These are phyloP conservation scores for Dendrostoma leiphaemia DNA, from an alignment of 2,329 filamentous ascomycete species.

Conservation along the genomic window DNA sequence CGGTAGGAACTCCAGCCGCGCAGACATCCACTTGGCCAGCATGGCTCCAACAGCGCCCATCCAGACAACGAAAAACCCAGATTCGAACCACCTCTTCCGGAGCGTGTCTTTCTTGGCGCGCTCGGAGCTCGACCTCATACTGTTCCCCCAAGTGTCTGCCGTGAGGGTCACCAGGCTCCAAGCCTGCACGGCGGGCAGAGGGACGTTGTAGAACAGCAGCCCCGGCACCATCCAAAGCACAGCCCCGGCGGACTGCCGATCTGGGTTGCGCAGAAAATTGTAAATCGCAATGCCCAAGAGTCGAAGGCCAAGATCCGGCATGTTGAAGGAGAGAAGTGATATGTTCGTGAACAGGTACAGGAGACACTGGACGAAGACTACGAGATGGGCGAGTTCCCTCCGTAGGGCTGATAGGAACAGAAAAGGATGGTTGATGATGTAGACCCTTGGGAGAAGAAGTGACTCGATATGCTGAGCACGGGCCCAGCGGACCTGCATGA, in stretches of 20 bases:
- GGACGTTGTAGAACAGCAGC: conserved; percentile 32
- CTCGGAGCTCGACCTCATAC: conserved; percentile 31
- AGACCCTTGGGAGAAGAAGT: conserved; percentile 32
- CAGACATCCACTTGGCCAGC: conserved; percentile 12
- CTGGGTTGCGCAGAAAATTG: conserved; percentile 28
- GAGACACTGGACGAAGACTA: conserved; percentile 25
- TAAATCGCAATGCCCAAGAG: conserved; percentile 28
- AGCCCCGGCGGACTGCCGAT: conserved; percentile 17
- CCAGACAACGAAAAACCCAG: conserved; percentile 30
- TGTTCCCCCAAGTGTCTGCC: conserved; percentile 33
- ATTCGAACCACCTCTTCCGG: conserved; percentile 24
- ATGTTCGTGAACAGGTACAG: conserved; percentile 33
- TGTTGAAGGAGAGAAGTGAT: conserved; percentile 28
- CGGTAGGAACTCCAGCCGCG: not conserved
- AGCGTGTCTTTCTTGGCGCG: conserved; percentile 26
- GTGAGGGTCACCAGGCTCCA: conserved; percentile 33
- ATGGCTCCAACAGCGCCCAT: conserved; percentile 28
- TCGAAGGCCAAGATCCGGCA: conserved; percentile 26
- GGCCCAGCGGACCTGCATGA: conserved; percentile 24
- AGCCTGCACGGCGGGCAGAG: conserved; percentile 31
- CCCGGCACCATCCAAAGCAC: conserved; percentile 26
- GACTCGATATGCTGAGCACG: conserved; percentile 35
- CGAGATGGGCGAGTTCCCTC: conserved; percentile 30
- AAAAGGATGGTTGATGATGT: conserved; percentile 31
- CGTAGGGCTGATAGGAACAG: conserved; percentile 32